Base-by-base conservation (phyloP, 805 yeast species). In the Yamadazyma philogaea region DNA sequence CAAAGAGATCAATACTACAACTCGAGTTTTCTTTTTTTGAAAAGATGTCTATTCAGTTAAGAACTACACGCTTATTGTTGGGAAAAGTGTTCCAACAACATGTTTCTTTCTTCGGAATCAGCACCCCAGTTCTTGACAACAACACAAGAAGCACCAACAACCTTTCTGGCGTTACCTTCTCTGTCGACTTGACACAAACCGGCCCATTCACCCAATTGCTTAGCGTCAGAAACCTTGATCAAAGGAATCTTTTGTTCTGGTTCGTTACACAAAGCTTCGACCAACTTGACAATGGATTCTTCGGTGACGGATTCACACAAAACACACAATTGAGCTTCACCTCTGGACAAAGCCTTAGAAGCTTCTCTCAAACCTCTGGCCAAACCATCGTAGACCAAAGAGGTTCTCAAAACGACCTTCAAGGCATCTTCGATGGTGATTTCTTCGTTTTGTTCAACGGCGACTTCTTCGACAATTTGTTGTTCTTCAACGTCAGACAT, bases 311-410 rank as follows among this genome's bases (percentile, higher is more conserved):
- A 82, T 79, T 91, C 97, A 77, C 95, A 89, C 64, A 93, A 81
- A 69, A 93, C 96, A 79, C 90, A 85, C 72, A 93, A 81, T 78
- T 91, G 95, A 62, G 97, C 99, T 78, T 90, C 95, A 74, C 96
- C 88, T 75, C 88, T 81, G 68, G 96, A 81, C 61, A 93, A 82
- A 75, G 97, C 98, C 87, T 93, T 93, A 69, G 97, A 87, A 60
- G 98, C 95, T 82, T 93, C 99, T 84, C 98, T 93, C 75, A 93
- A 84, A 84, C 99, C 99, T 82, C 99, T 91, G 74, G 98, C 98
- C 77, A 93, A 87, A 78, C 99, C 99, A 74, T 91, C 97, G 81
- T 89, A 95, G 68, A 91, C 87, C 72, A 93, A 83, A 62, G 99
- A 83, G 74, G 93, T 89, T 84, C 96, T 90, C 72, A 93, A 84